Conservation (phyloP, 805 yeast species). For the Cyberlindnera xylosilytica region DNA sequence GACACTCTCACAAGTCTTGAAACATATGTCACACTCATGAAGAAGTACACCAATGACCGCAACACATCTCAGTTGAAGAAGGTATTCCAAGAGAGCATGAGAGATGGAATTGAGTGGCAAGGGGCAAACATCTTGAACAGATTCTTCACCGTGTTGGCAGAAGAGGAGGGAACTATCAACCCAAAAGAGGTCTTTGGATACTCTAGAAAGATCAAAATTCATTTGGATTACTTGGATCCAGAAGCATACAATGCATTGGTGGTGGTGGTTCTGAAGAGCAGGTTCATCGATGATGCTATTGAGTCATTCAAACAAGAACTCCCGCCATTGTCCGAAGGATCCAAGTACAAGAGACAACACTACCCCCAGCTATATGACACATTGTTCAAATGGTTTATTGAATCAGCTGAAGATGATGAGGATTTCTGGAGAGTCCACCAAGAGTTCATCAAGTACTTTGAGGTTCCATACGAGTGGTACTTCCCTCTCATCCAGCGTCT, state of each 20-base stretch:
- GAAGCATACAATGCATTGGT: slow-evolving; percentile 38
- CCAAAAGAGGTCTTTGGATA: slow-evolving; percentile 28
- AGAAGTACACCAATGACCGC: slow-evolving; percentile 8
- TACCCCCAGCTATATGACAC: slow-evolving; percentile 39
- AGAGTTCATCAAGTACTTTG: slow-evolving; percentile 50
- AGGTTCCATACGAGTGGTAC: slow-evolving; percentile 56
- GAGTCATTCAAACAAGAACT: slow-evolving; percentile 42
- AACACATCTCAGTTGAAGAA: slow-evolving; percentile 16
- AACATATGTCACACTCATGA: slow-evolving; percentile 13
- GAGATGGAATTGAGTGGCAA: slow-evolving; percentile 44
- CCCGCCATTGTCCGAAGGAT: slow-evolving; percentile 25
- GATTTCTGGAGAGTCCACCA: slow-evolving; percentile 57
- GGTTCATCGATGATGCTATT: slow-evolving; percentile 38
- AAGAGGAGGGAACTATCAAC: slow-evolving; percentile 21
- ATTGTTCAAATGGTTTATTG: slow-evolving; percentile 42
- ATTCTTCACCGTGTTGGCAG: slow-evolving; percentile 29
- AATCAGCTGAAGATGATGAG: slow-evolving; percentile 36
- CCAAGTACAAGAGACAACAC: slow-evolving; percentile 19
- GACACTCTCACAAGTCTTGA: slow-evolving; percentile 6
- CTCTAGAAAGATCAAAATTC: slow-evolving; percentile 41
- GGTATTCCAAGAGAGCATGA: slow-evolving; percentile 34
- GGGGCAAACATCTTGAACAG: slow-evolving; percentile 23
- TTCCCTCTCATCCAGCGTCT: slow-evolving; percentile 57
- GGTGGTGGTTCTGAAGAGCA: slow-evolving; percentile 32
- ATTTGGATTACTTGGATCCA: slow-evolving; percentile 36